Conservation (phyloP, 73 alveolate genomes). For the Paramecium tetraurelia region DNA sequence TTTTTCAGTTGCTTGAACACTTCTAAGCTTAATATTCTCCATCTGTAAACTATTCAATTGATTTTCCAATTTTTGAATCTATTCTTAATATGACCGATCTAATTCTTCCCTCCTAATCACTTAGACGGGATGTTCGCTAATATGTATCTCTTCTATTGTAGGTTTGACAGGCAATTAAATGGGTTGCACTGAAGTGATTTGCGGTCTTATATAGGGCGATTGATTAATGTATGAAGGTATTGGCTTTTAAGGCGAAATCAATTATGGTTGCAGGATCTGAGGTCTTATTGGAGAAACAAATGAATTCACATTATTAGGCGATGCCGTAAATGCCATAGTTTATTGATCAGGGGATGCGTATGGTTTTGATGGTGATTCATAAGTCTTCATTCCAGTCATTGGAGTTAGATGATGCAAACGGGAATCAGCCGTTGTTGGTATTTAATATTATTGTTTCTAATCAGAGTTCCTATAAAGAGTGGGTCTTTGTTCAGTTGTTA, state of each 20-base stretch:
- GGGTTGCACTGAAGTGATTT: neutral
- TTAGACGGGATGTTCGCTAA: neutral
- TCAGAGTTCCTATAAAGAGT: neutral
- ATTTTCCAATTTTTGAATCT: neutral
- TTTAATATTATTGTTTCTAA: neutral
- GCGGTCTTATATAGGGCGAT: neutral
- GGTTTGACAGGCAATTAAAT: neutral
- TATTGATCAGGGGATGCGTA: neutral
- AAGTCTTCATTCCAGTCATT: slow-evolving; percentile 28
- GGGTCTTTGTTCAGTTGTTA: slow-evolving; percentile 42
- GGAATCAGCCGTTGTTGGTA: neutral
- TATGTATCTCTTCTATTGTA: neutral
- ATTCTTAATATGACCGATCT: neutral
- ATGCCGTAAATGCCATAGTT: neutral
- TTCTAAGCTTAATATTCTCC: slow-evolving; percentile 11
- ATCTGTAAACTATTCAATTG: neutral
- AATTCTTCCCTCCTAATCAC: neutral
- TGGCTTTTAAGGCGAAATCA: neutral
- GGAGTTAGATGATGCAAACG: neutral
- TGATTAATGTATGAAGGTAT: neutral
- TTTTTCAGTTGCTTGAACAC: slow-evolving; percentile 30
- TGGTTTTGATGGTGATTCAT: neutral
- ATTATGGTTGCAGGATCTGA: neutral
- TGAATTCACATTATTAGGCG: neutral
- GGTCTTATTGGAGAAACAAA: neutral